Percentiles rank a stretch among this genome's conserved stretches.
Evolutionary conservation across 345 rosid genomes (phyloP).

Genomic region (Erodium maritimum): DNA sequence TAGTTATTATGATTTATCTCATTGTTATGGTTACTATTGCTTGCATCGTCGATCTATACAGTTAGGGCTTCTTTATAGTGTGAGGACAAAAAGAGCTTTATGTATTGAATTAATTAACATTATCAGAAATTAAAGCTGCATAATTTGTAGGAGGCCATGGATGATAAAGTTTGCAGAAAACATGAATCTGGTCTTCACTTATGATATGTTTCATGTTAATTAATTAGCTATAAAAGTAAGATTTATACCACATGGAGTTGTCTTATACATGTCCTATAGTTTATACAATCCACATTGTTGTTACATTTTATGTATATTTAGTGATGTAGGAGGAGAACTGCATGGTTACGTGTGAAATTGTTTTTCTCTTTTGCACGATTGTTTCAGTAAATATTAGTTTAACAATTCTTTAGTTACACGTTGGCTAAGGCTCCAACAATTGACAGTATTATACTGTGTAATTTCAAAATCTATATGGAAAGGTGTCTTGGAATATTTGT

Average conservation of each 20-base stretch:
- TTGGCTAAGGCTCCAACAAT: no score
- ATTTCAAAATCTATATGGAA: neutral
- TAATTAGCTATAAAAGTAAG: neutral
- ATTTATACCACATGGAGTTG: neutral
- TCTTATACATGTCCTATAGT: neutral
- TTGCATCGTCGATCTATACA: no score
- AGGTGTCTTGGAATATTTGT: neutral
- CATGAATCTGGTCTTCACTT: slow-evolving; percentile 7
- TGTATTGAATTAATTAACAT: no score
- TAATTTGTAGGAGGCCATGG: neutral
- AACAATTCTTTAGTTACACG: no score
- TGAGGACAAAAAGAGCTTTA: neutral
- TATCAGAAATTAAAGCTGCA: neutral
- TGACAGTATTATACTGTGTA: neutral
- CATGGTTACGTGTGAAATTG: no score
- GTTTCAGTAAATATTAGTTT: no score
- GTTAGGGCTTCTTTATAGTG: neutral
- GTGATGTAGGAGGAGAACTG: no score
- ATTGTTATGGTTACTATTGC: neutral
- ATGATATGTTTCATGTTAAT: neutral
- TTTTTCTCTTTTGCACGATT: no score
- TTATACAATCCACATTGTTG: neutral
- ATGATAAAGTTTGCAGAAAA: slow-evolving; percentile 9
- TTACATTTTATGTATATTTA: no score
- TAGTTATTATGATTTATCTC: neutral